Base-by-base conservation (phyloP, 2,329 filamentous ascomycete species). In the Cytospora chrysosperma region DNA sequence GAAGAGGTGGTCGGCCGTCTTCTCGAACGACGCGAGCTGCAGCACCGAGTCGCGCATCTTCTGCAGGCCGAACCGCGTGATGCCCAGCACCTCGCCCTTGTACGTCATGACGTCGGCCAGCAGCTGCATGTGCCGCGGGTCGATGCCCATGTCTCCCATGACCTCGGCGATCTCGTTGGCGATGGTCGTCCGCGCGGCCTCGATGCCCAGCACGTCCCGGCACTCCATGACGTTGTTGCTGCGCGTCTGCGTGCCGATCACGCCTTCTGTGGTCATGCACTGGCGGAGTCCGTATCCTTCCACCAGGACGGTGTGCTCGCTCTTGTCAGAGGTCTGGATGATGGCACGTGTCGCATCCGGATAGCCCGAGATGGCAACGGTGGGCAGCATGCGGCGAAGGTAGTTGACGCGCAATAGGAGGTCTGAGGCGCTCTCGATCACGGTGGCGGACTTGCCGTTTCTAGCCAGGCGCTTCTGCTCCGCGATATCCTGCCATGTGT, bases 101-200 rank as follows among this genome's bases (percentile, higher is more conserved):
- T 94, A 98, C 0, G 95, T 98, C 95, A 99, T 99, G 60, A 97
- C 93, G 72, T 99, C 95, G 13, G 95, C 94, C 1, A 99, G 86
- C 21, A 99, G 85, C 75, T 97, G 90, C 93, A 99, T 98, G 79
- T 99, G 95, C 62, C 95, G 91, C 52, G 93, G 94, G 77, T 99
- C 95, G 71, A 99, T 98, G 75, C 87, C 88, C 93, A 99, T 97
- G 74, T 89, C 88, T 40, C 86, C 86, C 93, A 98, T 99, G 73
- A 98, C 95, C 59, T 84, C 83, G 59, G 83, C 85, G 71, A 99
- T 98, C 79, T 99, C 95, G 53, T 85, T 81, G 56, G 95, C 91
- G 72, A 99, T 98, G 8, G 93, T 96, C 4, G 85, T 85, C 65
- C 94, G 88, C 3, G 95, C 95, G 0, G 95, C 95, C 80, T 99